phyloP scores from a whole-genome alignment of 148 eudicot species.

The Amaranthus palmeri region DNA sequence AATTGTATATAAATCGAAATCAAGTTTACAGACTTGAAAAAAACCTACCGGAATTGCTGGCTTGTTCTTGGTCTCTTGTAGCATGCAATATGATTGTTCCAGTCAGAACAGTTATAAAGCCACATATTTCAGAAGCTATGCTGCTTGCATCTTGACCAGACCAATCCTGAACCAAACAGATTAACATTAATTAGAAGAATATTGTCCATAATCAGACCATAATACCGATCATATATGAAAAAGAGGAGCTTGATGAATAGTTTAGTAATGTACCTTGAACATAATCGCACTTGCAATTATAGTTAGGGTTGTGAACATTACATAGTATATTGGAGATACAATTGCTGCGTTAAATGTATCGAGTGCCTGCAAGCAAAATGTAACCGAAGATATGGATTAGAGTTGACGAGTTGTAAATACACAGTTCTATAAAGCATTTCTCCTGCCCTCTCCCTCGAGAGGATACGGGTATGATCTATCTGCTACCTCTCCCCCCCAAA shows the following conservation, averaged over 20 bases:
- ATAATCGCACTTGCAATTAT: slow-evolving; percentile 78
- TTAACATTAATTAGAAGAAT: background rate
- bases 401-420: background rate
- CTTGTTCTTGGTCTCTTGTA: slow-evolving; percentile 64
- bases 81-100: slow-evolving; percentile 73
- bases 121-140: slow-evolving; percentile 79
- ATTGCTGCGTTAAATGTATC: slow-evolving; percentile 78
- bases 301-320: slow-evolving; percentile 90
- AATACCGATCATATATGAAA: background rate
- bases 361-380: slow-evolving; percentile 47
- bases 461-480: too few species aligned
- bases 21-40: too few species aligned
- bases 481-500: too few species aligned
- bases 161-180: slow-evolving; percentile 52
- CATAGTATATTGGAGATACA: slow-evolving; percentile 91
- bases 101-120: slow-evolving; percentile 69
- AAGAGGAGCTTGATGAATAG: background rate
- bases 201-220: background rate
- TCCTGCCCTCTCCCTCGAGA: too few species aligned
- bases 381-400: background rate
- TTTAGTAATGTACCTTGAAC: slow-evolving; percentile 60
- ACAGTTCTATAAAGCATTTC: background rate
- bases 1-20: too few species aligned
- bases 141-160: slow-evolving; percentile 63
- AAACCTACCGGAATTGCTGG: slow-evolving; percentile 43